Percentiles rank a stretch among this genome's conserved stretches.
phyloP scores from a whole-genome alignment of 768 basidiomycete genomes.

The Leccinellum luteum region DNA sequence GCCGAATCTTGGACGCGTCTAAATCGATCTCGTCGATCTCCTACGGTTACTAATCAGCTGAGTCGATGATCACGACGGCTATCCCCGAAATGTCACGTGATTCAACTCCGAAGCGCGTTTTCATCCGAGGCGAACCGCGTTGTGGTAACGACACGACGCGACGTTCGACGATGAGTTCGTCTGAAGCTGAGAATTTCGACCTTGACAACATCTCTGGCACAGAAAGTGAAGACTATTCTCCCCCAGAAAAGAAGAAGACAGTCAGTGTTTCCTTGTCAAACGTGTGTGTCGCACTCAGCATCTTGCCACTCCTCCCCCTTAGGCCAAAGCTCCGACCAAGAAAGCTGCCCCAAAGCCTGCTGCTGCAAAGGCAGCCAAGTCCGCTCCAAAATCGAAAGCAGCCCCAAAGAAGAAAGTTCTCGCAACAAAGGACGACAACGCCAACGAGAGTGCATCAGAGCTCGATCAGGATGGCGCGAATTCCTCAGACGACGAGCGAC shows the following conservation, averaged over 20 bases:
- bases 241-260: constrained; percentile 61
- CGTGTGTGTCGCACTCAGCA: constrained; percentile 6
- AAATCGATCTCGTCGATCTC: too few species aligned
- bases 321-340: constrained; percentile 38
- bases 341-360: constrained; percentile 44
- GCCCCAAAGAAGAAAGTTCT: constrained; percentile 69
- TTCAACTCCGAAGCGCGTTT: constrained; percentile 11
- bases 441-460: constrained; percentile 45
- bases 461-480: constrained; percentile 38
- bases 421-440: constrained; percentile 63
- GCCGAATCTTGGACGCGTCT: too few species aligned
- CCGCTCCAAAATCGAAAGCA: constrained; percentile 49
- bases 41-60: too few species aligned
- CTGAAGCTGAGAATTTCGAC: constrained; percentile 68
- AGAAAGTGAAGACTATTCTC: constrained; percentile 69
- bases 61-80: too few species aligned
- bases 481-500: constrained; percentile 34
- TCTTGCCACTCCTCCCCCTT: constrained; percentile 15
- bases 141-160: constrained; percentile 9
- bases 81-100: too few species aligned
- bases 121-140: constrained; percentile 2
- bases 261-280: constrained; percentile 10
- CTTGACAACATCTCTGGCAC: constrained; percentile 53
- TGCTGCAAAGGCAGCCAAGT: constrained; percentile 40
- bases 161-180: constrained; percentile 60